Conservation (phyloP, 2,329 filamentous ascomycete genomes). For the Pestalotiopsis sp. region DNA sequence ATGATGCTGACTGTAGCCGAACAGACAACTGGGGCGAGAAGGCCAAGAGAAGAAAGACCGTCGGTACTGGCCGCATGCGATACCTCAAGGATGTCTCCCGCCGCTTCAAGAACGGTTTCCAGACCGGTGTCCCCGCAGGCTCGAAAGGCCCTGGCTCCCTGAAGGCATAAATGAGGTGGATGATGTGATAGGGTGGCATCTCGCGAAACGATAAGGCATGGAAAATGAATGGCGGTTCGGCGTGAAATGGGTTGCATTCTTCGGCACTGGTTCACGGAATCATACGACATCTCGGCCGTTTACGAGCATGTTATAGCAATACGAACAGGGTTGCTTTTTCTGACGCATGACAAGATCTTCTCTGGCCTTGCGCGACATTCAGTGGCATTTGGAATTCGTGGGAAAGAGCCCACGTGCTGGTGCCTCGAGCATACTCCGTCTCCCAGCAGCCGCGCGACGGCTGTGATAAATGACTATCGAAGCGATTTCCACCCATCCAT, state of each 20-base stretch:
- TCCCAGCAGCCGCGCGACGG: not conserved
- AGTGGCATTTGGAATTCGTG: not conserved
- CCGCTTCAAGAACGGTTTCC: conserved; percentile 98
- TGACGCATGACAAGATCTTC: conserved; percentile 17
- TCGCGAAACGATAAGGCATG: conserved; percentile 36
- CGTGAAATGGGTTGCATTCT: conserved; percentile 24
- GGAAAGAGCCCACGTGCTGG: not conserved
- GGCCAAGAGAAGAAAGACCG: conserved; percentile 99
- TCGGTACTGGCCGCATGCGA: conserved; percentile 93
- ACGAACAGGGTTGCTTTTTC: conserved; percentile 29
- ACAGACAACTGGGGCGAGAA: conserved; percentile 99
- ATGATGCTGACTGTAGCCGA: conserved; percentile 22
- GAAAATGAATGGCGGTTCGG: conserved; percentile 25
- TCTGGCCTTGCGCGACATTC: not conserved
- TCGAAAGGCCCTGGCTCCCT: conserved; percentile 66
- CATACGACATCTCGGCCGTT: conserved; percentile 27
- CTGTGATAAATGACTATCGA: not conserved
- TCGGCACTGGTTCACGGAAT: conserved; percentile 35
- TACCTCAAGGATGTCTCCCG: conserved; percentile 91
- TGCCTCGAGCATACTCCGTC: not conserved
- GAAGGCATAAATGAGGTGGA: conserved; percentile 35
- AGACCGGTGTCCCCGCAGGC: conserved; percentile 81
- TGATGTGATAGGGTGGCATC: conserved; percentile 31
- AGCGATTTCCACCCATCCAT: not conserved
- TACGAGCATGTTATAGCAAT: conserved; percentile 35